Percentiles rank a stretch among this genome's conserved stretches.
phyloP scores from a whole-genome alignment of 2,329 filamentous ascomycete species.

The Didymella segeticola region DNA sequence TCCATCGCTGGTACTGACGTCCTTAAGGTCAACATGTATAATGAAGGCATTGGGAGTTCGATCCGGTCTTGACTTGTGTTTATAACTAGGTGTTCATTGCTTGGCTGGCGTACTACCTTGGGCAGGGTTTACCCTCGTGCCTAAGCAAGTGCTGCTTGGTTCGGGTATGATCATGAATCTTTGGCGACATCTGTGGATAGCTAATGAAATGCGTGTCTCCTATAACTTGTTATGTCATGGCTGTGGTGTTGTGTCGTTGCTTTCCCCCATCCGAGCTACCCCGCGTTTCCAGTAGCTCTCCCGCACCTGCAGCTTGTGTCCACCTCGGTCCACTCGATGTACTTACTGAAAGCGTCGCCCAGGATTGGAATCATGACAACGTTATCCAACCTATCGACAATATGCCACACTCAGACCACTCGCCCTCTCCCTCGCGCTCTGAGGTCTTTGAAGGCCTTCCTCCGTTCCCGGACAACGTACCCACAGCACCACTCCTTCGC shows the following conservation, averaged over 20 bases:
- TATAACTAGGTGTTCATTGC: conserved; percentile 44
- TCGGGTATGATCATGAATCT: conserved; percentile 35
- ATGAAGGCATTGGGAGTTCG: conserved; percentile 44
- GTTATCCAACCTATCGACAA: not conserved
- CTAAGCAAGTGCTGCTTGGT: conserved; percentile 27
- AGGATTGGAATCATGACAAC: too few species aligned
- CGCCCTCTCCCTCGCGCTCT: conserved; percentile 14
- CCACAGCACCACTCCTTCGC: conserved; percentile 50
- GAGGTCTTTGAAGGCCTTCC: conserved; percentile 45
- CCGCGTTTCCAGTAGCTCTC: conserved; percentile 23
- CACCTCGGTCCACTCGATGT: conserved; percentile 5
- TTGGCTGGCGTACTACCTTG: conserved; percentile 30
- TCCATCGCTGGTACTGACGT: not conserved
- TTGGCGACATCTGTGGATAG: conserved; percentile 47
- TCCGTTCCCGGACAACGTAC: conserved; percentile 51
- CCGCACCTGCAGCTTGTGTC: conserved; percentile 3
- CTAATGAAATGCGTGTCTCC: conserved; percentile 45
- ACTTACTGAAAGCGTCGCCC: not conserved
- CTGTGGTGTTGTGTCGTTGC: not conserved
- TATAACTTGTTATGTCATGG: not conserved
- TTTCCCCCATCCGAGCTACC: conserved; percentile 20
- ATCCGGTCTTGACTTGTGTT: conserved; percentile 48
- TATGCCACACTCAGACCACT: conserved; percentile 35
- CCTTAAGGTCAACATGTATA: conserved; percentile 31
- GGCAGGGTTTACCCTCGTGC: conserved; percentile 22